Conservation (phyloP, 331 rosid genomes). For the Saraca asoca region DNA sequence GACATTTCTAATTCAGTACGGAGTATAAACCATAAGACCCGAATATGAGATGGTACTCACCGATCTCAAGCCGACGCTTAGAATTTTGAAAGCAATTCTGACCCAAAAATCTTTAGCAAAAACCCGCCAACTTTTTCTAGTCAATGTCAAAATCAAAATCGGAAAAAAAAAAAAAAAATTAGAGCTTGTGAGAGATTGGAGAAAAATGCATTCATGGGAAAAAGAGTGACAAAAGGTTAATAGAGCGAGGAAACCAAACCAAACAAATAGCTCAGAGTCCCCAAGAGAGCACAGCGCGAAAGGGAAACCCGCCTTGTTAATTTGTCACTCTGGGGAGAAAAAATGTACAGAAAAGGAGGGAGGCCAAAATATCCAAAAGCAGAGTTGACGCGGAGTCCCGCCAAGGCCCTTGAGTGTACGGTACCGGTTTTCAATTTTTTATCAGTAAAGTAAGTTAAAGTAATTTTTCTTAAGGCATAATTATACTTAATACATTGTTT, state of each 20-base stretch:
- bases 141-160: neutral
- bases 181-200: neutral
- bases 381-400: conserved; percentile 54
- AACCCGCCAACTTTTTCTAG: neutral
- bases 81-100: conserved; percentile 35
- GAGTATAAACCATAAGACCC: neutral
- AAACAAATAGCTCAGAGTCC: no score
- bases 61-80: conserved; percentile 42
- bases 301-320: conserved; percentile 7
- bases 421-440: neutral
- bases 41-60: conserved; percentile 27
- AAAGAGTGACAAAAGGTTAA: neutral
- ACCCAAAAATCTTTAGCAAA: conserved; percentile 24
- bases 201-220: neutral
- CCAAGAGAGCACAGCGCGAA: conserved; percentile 3
- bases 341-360: neutral
- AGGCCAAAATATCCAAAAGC: conserved; percentile 44
- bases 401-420: conserved; percentile 17
- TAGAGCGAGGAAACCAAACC: neutral
- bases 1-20: neutral
- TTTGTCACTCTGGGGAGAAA: conserved; percentile 6
- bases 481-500: no score
- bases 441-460: no score
- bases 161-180: conserved; percentile 4
- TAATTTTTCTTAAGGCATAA: no score